Evolutionary conservation across 2,329 filamentous ascomycete species (phyloP), one percentile per base, ranked within the genome.

Genomic region (Davidsoniella virescens): DNA sequence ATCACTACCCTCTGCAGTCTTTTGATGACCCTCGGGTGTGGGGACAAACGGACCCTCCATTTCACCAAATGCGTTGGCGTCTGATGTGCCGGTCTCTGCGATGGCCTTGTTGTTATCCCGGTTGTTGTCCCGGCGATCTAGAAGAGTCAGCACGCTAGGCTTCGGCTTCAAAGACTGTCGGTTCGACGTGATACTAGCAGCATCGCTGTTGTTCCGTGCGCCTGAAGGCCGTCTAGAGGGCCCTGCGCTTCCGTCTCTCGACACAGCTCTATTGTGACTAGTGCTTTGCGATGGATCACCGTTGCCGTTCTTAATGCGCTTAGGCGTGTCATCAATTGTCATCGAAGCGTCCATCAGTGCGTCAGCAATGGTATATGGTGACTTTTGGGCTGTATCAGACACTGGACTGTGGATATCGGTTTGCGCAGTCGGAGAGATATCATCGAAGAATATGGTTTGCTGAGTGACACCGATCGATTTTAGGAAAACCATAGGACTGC

Each of bases 301-400:
- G 69, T 58, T 0, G 70, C 69, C 49, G 69, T 70, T 55, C 70
- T 70, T 59, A 70, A 73, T 2, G 75, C 67, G 6, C 18, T 47
- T 46, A 14, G 75, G 64, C 0, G 78, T 69, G 55, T 83, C 80
- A 59, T 90, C 83, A 55, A 92, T 87, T 0, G 84, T 87, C 67
- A 86, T 88, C 1, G 87, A 93, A 5, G 92, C 92, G 63, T 96
- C 92, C 26, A 94, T 70, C 14, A 96, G 70, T 5, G 92, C 92
- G 64, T 96, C 90, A 3, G 85, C 79, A 56, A 96, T 92, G 0
- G 87, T 94, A 57, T 86, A 84, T 4, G 78, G 75, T 5, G 59
- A 55, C 52, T 61, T 69, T 52, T 61, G 54, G 56, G 60, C 59
- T 10, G 59, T 51, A 18, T 26, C 39, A 2, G 63, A 60, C 43